Base-by-base conservation (phyloP, 306 rosid genomes). In the Senna tora region DNA sequence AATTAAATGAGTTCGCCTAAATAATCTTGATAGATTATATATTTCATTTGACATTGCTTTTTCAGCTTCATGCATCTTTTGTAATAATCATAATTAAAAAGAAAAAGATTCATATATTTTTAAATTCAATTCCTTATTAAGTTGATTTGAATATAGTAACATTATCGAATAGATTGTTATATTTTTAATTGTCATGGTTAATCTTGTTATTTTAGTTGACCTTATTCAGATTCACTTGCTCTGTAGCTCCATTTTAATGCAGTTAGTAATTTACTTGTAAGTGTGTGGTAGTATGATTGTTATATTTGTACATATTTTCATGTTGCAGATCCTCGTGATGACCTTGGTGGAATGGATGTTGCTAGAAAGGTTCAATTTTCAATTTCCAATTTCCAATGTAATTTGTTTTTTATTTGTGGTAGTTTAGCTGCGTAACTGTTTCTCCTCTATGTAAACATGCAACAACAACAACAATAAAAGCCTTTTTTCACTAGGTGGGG, bases 311-410 rank as follows among this genome's bases (percentile, higher is more conserved):
- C 11, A 52, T 67, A 17, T 25, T 81, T 20, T 75, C 20, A 6
- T 72, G 75, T 75, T 80, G 90, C 93, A 93, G 97, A 93, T 87
- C 98, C 98, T 16, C 98, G 97, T 71, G 98, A 93, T 57, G 98
- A 93, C 79, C 96, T 93, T 38, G 78, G 96, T 68, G 97, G 98
- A 75, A 87, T 84, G 97, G 98, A 93, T 79, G 98, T 93, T 59
- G 97, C 98, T 67, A 89, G 98, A 91, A 93, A 93, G 98, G 98
- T 93, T 67, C 54, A 53, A 41, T 38, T 8, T 38, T 61, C 2
- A 36, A 52, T 53, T 34, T 73, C 22, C n/a, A n/a, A n/a, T n/a
- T n/a, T n/a, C n/a, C n/a, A n/a, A n/a, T n/a, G n/a, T n/a, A n/a
- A n/a, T n/a, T n/a, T n/a, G n/a, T n/a, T n/a, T n/a, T n/a, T n/a